Conservation (phyloP, 2,329 filamentous ascomycete species). For the Aureobasidium sp. region DNA sequence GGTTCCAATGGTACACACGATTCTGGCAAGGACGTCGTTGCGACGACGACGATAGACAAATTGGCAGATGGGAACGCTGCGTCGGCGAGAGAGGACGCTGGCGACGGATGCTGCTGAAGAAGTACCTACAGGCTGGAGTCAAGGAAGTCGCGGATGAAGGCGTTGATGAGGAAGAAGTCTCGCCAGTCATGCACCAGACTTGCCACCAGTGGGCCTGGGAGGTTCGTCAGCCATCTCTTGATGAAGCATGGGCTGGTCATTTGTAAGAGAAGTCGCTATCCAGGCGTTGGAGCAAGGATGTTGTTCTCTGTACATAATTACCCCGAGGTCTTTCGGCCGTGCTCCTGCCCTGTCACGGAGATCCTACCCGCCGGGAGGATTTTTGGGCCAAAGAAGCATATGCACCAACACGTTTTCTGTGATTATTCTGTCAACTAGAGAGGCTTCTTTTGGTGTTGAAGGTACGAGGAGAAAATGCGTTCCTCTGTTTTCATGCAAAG, state of each 20-base stretch:
- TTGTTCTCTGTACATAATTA: background rate
- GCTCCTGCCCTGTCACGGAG: background rate
- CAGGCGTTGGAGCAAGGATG: background rate
- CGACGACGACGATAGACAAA: conserved; percentile 47
- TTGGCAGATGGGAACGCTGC: conserved; percentile 47
- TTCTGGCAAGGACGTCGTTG: conserved; percentile 47
- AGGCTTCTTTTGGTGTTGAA: background rate
- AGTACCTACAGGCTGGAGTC: conserved; percentile 43
- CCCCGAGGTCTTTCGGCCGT: background rate
- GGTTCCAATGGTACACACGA: conserved; percentile 52
- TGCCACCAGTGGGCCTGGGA: conserved; percentile 52
- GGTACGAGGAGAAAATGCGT: background rate
- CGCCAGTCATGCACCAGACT: conserved; percentile 51
- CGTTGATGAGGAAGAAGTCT: conserved; percentile 41
- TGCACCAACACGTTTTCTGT: background rate
- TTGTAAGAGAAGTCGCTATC: background rate
- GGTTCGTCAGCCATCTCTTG: conserved; percentile 44
- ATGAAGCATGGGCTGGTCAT: conserved; percentile 38
- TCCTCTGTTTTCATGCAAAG: background rate
- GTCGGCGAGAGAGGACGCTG: conserved; percentile 47
- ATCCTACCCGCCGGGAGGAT: background rate
- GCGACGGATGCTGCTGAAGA: conserved; percentile 46
- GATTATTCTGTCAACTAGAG: no score
- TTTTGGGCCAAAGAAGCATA: background rate
- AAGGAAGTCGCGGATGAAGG: conserved; percentile 43